Conservation (phyloP, 2,329 filamentous ascomycete genomes). For the Ceratocystis cubensis region DNA sequence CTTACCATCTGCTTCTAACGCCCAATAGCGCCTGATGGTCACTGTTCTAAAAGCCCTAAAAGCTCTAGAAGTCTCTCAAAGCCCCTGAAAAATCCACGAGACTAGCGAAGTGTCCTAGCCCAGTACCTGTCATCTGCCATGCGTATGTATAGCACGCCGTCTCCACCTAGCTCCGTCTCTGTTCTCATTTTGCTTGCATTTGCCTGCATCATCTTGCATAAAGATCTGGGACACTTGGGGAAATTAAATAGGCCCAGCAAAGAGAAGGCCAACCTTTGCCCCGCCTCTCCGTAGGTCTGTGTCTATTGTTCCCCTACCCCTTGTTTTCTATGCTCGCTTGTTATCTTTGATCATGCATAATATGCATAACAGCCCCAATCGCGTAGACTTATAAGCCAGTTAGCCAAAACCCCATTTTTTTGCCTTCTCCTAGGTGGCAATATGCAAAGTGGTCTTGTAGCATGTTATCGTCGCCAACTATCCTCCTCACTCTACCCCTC, state of each 20-base stretch:
- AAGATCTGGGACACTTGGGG: not conserved
- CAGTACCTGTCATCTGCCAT: too few species aligned
- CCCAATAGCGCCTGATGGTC: not conserved
- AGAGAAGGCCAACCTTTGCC: not conserved
- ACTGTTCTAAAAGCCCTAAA: not conserved
- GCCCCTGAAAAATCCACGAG: not conserved
- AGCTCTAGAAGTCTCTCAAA: not conserved
- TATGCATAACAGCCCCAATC: not conserved
- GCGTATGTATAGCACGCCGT: not conserved
- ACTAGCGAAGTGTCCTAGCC: not conserved
- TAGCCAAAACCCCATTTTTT: not conserved
- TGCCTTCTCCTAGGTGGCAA: not conserved
- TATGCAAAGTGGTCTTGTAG: not conserved
- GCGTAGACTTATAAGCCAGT: too few species aligned
- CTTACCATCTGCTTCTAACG: not conserved
- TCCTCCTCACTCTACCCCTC: not conserved
- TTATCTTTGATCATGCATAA: conserved; percentile 3
- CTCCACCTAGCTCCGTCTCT: not conserved
- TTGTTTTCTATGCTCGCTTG: not conserved
- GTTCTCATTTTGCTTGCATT: not conserved
- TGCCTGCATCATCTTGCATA: not conserved
- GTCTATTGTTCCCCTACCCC: not conserved
- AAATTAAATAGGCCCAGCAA: conserved; percentile 1
- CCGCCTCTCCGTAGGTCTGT: not conserved
- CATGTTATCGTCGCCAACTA: not conserved